Percentiles rank a stretch among this genome's conserved stretches.
These are phyloP conservation scores for Didymella keratinophila DNA, from an alignment of 2,329 filamentous ascomycete genomes.

Conservation along the genomic window DNA sequence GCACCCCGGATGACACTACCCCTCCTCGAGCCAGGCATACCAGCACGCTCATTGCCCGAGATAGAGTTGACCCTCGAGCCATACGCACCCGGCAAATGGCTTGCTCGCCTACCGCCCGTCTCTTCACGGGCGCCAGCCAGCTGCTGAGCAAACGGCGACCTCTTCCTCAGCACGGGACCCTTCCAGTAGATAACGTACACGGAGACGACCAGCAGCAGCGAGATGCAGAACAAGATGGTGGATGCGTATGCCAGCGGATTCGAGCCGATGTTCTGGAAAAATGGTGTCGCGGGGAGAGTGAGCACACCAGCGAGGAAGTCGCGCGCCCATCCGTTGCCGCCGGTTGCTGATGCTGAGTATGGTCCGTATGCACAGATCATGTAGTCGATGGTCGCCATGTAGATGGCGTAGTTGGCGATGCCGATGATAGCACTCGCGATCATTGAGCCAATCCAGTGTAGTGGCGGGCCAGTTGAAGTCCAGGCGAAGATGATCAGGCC, in stretches of 20 bases:
- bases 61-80: constrained; percentile 43
- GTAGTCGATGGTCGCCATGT: constrained; percentile 83
- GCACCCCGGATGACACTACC: constrained; percentile 42
- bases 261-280: constrained; percentile 56
- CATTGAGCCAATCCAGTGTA: constrained; percentile 75
- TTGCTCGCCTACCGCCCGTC: constrained; percentile 44
- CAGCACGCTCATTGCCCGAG: constrained; percentile 23
- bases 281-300: constrained; percentile 71
- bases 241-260: constrained; percentile 62
- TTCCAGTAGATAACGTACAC: constrained; percentile 62
- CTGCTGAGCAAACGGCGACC: constrained; percentile 63
- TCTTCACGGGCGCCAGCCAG: constrained; percentile 46
- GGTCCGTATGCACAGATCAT: constrained; percentile 79
- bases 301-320: constrained; percentile 79
- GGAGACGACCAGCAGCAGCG: constrained; percentile 53
- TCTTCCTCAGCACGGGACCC: constrained; percentile 61
- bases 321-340: constrained; percentile 77
- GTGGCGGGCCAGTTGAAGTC: constrained; percentile 69
- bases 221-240: constrained; percentile 63
- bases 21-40: constrained; percentile 34
- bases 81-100: constrained; percentile 42
- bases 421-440: constrained; percentile 73
- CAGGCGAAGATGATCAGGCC: constrained; percentile 77
- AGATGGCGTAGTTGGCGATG: constrained; percentile 75
- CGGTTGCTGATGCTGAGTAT: constrained; percentile 78